phyloP scores from a whole-genome alignment of 2,329 filamentous ascomycete genomes.

The Alternaria triticimaculans region DNA sequence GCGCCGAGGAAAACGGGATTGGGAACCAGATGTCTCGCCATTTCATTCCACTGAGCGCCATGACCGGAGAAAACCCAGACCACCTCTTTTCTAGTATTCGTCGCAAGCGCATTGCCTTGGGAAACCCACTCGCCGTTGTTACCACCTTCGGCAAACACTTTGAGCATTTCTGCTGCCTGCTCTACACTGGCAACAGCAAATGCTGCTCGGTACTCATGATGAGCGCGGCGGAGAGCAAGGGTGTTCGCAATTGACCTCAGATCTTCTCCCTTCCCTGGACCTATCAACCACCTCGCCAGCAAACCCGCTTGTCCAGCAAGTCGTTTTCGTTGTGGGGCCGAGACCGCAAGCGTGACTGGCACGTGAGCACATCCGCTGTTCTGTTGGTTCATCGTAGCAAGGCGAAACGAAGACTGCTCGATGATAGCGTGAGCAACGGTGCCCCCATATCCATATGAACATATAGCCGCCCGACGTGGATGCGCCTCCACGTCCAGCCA shows the following conservation, averaged over 20 bases:
- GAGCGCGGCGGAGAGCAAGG: background rate
- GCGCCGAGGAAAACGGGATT: background rate
- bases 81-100: background rate
- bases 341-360: background rate
- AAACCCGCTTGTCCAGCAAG: background rate
- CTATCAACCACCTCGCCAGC: background rate
- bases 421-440: conserved; percentile 19
- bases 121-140: background rate
- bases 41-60: conserved; percentile 36
- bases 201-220: background rate
- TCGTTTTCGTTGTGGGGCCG: background rate
- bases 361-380: background rate
- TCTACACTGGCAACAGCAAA: background rate
- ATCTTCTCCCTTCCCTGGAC: background rate
- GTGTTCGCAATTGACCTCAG: background rate
- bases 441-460: conserved; percentile 28
- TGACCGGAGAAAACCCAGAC: conserved; percentile 42
- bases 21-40: conserved; percentile 30
- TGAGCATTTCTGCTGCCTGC: background rate
- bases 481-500: conserved; percentile 17
- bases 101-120: background rate
- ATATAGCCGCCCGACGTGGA: conserved; percentile 17
- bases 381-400: background rate
- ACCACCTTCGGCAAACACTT: background rate
- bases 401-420: conserved; percentile 5